Evolutionary conservation across 148 eudicot genomes (phyloP).

Genomic region (Cornus suecica): DNA sequence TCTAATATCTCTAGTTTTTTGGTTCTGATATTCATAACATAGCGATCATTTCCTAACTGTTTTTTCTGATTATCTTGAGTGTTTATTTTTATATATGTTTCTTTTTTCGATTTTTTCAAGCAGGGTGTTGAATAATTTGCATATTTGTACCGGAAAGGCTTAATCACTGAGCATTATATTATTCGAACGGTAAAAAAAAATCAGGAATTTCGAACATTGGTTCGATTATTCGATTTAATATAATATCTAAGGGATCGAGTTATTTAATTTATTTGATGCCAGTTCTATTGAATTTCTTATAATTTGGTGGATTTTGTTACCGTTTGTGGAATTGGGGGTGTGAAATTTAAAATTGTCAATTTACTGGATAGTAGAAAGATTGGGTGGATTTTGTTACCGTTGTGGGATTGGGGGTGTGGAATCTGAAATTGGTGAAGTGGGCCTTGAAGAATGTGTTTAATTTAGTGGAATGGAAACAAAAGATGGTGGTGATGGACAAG

Average conservation of each 20-base stretch:
- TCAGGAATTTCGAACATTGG: background rate
- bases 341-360: background rate
- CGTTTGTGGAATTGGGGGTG: background rate
- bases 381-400: background rate
- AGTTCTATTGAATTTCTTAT: background rate
- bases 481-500: constrained; percentile 37
- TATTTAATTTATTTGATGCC: background rate
- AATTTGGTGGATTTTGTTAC: background rate
- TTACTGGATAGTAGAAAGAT: background rate
- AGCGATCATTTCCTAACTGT: background rate
- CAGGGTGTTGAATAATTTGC: background rate
- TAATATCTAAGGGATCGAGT: background rate
- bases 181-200: background rate
- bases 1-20: background rate
- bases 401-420: constrained; percentile 15
- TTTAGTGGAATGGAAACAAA: constrained; percentile 44
- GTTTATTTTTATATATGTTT: background rate
- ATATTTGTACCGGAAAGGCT: background rate
- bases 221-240: no score
- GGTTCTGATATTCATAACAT: background rate
- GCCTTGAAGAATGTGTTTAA: constrained; percentile 20
- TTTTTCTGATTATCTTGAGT: background rate
- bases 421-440: constrained; percentile 19
- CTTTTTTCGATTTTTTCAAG: background rate
- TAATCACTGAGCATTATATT: no score